Percentiles rank a stretch among this genome's conserved stretches.
phyloP scores from a whole-genome alignment of 441 rosid genomes.

The Populus hybrid region DNA sequence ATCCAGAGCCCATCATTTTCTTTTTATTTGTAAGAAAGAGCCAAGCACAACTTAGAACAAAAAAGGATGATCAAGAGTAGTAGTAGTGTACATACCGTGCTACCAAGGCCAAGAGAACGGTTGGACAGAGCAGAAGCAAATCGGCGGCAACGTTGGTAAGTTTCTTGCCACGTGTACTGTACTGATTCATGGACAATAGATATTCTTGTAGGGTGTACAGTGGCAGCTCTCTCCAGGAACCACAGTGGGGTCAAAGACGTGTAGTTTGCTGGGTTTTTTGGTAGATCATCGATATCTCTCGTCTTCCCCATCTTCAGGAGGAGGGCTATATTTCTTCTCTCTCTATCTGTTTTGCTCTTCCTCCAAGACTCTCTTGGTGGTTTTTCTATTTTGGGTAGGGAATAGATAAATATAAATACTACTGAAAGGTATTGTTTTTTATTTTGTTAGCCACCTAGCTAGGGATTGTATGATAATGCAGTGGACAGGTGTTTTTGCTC shows the following conservation, averaged over 20 bases:
- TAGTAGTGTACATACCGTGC: constrained; percentile 41
- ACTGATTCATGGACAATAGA: constrained; percentile 66
- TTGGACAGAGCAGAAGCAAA: constrained; percentile 74
- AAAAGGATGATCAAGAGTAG: neutral
- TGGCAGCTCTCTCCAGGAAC: constrained; percentile 83
- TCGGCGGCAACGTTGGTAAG: constrained; percentile 73
- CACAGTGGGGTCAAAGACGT: constrained; percentile 79
- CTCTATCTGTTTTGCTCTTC: neutral
- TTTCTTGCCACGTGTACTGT: constrained; percentile 77
- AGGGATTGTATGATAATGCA: neutral
- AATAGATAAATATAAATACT: no score
- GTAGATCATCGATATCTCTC: constrained; percentile 78
- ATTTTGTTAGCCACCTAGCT: neutral
- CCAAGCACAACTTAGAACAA: neutral
- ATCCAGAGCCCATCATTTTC: neutral
- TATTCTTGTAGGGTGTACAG: constrained; percentile 58
- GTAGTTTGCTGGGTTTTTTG: constrained; percentile 70
- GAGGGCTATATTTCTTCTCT: constrained; percentile 11
- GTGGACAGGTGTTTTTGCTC: neutral
- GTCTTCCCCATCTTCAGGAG: constrained; percentile 20
- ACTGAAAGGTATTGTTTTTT: neutral
- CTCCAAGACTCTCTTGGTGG: neutral
- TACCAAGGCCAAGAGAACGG: constrained; percentile 57
- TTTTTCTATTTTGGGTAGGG: neutral
- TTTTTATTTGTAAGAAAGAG: neutral